A percentile compares a stretch with the other conserved stretches of the same genome.
Conservation (phyloP, 129 eudicot species). For the Flaveria robusta region DNA sequence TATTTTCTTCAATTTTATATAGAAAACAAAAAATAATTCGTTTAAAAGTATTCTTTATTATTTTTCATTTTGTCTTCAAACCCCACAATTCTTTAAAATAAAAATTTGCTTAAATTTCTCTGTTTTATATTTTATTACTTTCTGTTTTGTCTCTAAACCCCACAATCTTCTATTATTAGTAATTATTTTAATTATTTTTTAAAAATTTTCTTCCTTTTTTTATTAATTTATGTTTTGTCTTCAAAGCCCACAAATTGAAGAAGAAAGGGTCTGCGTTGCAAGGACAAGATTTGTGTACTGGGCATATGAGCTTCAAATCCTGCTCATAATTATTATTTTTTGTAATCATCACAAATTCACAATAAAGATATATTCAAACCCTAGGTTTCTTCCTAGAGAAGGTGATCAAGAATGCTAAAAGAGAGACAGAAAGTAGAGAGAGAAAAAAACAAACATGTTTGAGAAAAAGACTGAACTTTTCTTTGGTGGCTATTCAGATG, state of each 20-base stretch:
- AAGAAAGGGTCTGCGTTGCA: conserved; percentile 44
- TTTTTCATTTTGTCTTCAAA: conserved; percentile 48
- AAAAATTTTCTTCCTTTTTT: background rate
- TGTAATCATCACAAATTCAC: background rate
- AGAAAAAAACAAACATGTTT: conserved; percentile 37
- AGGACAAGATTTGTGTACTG: conserved; percentile 71
- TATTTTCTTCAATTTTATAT: conserved; percentile 34
- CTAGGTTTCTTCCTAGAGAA: conserved; percentile 10
- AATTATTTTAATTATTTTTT: background rate
- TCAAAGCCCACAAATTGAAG: conserved; percentile 67
- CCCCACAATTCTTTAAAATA: conserved; percentile 29
- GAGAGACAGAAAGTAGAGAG: conserved; percentile 42
- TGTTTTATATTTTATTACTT: conserved; percentile 14
- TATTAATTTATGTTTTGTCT: conserved; percentile 41
- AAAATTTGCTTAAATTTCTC: too few relatives aligned
- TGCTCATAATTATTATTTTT: conserved; percentile 19
- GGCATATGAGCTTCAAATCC: conserved; percentile 45
- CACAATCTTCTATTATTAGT: conserved; percentile 27
- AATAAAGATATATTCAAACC: background rate
- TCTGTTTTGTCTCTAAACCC: conserved; percentile 56
- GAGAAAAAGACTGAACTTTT: conserved; percentile 57
- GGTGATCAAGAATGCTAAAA: conserved; percentile 34
- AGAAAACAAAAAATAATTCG: conserved; percentile 6
- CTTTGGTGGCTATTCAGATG: conserved; percentile 45
- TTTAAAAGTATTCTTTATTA: conserved; percentile 17